Evolutionary conservation across 495 filamentous ascomycete species (phyloP).

Genomic region (Clohesyomyces aquaticus): DNA sequence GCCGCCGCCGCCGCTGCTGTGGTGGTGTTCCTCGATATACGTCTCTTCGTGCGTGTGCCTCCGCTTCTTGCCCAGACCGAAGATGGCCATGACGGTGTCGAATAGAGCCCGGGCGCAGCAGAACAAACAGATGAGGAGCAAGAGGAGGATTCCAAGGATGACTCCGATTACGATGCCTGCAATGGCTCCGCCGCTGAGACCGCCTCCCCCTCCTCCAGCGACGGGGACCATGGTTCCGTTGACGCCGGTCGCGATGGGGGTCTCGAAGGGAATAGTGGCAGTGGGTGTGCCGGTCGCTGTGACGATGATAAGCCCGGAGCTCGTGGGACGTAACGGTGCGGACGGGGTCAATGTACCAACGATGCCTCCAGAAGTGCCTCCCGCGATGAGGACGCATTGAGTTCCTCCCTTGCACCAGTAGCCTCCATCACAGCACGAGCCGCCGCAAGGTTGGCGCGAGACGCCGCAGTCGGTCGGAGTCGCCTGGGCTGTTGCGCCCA

Average conservation of each 20-base stretch:
- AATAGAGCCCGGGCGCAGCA: constrained; percentile 70
- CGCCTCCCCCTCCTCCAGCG: constrained; percentile 52
- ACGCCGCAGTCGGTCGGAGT: constrained; percentile 57
- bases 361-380: constrained; percentile 43
- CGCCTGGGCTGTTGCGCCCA: constrained; percentile 51
- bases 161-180: constrained; percentile 93
- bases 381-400: constrained; percentile 52
- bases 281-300: constrained; percentile 60
- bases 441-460: constrained; percentile 68
- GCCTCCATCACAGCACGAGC: constrained; percentile 71
- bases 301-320: constrained; percentile 58
- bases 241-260: constrained; percentile 59
- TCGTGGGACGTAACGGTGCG: constrained; percentile 71
- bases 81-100: constrained; percentile 64
- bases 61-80: constrained; percentile 62
- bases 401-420: constrained; percentile 64
- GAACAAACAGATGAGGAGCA: constrained; percentile 75
- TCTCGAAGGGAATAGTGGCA: constrained; percentile 62
- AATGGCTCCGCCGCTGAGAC: constrained; percentile 84
- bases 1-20: constrained; percentile 49
- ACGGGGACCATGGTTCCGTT: constrained; percentile 50
- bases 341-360: constrained; percentile 47
- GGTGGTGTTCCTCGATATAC: constrained; percentile 72
- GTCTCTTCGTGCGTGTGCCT: constrained; percentile 53
- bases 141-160: constrained; percentile 72